Evolutionary conservation across 805 yeast genomes (phyloP).

Genomic region (Clavispora carvajalis): DNA sequence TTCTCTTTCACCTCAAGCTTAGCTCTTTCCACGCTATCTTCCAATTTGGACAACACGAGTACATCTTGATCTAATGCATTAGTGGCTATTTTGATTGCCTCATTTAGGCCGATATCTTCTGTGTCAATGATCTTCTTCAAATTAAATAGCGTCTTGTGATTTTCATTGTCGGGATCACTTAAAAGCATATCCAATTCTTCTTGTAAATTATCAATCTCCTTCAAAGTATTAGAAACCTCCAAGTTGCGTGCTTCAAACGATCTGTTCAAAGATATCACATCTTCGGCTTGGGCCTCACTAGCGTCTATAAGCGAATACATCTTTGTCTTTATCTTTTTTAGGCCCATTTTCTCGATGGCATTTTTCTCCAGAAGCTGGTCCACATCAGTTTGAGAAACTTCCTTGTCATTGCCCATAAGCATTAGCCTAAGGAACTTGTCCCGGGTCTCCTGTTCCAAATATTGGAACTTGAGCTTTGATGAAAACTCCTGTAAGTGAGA

Average conservation of each 20-base stretch:
- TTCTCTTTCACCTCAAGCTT: not conserved
- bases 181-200: constrained; percentile 8
- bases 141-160: constrained; percentile 10
- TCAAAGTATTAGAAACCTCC: constrained; percentile 23
- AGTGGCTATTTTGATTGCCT: constrained; percentile 11
- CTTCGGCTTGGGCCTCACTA: constrained; percentile 24
- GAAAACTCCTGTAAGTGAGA: constrained; percentile 37
- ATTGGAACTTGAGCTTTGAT: constrained; percentile 56
- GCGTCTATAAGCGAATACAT: constrained; percentile 23
- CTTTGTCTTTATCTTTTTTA: constrained; percentile 22
- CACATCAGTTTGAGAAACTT: constrained; percentile 30
- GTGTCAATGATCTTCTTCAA: constrained; percentile 11
- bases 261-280: constrained; percentile 20
- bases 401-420: constrained; percentile 26
- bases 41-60: constrained; percentile 2
- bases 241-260: constrained; percentile 19
- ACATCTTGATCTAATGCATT: constrained; percentile 8
- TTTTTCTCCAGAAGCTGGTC: constrained; percentile 18
- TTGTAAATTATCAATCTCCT: constrained; percentile 20
- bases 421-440: constrained; percentile 58
- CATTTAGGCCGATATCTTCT: constrained; percentile 11
- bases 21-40: constrained; percentile 4
- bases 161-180: constrained; percentile 12
- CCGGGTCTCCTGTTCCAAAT: constrained; percentile 67
- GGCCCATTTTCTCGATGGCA: constrained; percentile 19